Evolutionary conservation across 257 asterid species (phyloP), one percentile per base, ranked within the genome.

Genomic region (Fraxinus excelsior): DNA sequence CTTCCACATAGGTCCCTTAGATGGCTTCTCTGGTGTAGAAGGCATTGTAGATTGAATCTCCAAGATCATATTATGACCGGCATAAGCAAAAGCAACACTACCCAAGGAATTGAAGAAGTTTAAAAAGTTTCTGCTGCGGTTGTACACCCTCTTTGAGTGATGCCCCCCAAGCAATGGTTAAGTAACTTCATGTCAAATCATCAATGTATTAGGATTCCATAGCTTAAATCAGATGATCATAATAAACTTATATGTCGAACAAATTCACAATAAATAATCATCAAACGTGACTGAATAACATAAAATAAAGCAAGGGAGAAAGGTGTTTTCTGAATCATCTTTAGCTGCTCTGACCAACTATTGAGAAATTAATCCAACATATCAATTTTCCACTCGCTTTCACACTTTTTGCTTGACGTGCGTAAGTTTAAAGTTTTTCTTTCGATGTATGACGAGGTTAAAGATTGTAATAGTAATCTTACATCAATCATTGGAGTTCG

Each of bases 21-120:
- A 86, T 8, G 90, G 88, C 12, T 70, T 80, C 19, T 82, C 84
- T 0, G 80, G 77, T 3, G 88, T 80, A 0, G 90, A 84, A 35
- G 90, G 88, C 26, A 86, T 82, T 3, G 90, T 86, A 4, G 90
- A 86, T 73, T 84, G 90, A 29, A 86, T 86, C 53, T 86, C 88
- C 31, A 86, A 46, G 19, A 84, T 88, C 46, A 86, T 88, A 37
- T 86, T 86, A 60, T 86, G 90, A 1, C 86, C 90, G 0, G 88
- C 90, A 25, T 77, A 84, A 5, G 90, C 83, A 56, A 86, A 86
- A 3, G 80, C 85, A 2, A 86, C 42, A 8, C 84, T 82, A 0
- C 90, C 90, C 77, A 86, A 46, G 0, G 86, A 88, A 38, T 53
- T 80, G 26, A 86, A 78, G 32, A 79, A 76, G 42, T 71, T 68